Conservation (phyloP, 176 grass and related monocot species). For the Alloteropsis semialata region DNA sequence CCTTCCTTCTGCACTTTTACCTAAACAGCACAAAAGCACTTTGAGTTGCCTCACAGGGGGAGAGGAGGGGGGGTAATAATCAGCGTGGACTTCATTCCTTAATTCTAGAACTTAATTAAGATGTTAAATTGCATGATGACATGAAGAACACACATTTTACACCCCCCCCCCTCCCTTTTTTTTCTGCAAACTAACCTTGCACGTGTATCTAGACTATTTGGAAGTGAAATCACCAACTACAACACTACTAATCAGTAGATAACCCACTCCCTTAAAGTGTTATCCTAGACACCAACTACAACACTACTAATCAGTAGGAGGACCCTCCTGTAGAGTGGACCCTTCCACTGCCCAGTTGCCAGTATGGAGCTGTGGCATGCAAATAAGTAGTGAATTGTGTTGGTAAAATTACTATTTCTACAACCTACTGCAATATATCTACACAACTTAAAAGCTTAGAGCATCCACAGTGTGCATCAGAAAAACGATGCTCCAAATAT, state of each 20-base stretch:
- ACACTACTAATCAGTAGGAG: background rate
- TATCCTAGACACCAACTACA: background rate
- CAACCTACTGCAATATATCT: background rate
- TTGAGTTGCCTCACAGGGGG: background rate
- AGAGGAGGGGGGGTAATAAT: background rate
- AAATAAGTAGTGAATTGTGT: background rate
- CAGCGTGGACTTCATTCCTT: background rate
- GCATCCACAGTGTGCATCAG: too few species aligned
- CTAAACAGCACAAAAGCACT: constrained; percentile 21
- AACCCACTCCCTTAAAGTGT: background rate
- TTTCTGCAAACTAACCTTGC: background rate
- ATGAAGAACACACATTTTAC: background rate
- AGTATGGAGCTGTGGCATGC: background rate
- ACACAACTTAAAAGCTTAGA: background rate
- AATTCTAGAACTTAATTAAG: constrained; percentile 11
- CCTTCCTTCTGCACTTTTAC: constrained; percentile 32
- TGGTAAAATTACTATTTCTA: constrained; percentile 13
- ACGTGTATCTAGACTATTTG: background rate
- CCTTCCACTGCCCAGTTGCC: background rate
- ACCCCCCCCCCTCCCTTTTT: too few species aligned
- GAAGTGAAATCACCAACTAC: background rate
- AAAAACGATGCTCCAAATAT: too few species aligned
- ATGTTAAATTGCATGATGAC: constrained; percentile 10
- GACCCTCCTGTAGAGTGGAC: background rate
- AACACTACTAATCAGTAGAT: background rate